A percentile compares a stretch with the other conserved stretches of the same genome.
These are phyloP conservation scores for Phaeomoniella chlamydospora DNA, from an alignment of 2,329 filamentous ascomycete species.

Conservation along the genomic window DNA sequence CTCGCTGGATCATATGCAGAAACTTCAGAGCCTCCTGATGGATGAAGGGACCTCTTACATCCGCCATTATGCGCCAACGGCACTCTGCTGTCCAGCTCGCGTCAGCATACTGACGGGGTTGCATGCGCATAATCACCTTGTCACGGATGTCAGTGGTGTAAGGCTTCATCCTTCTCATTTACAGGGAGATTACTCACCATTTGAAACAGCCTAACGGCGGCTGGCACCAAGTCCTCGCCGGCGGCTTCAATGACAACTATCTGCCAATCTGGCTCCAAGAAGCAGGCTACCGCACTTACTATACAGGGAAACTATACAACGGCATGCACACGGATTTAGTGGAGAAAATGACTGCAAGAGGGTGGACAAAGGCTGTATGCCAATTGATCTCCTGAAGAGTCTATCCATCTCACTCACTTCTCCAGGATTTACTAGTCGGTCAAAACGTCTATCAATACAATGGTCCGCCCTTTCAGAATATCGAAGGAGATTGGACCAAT, in stretches of 20 bases:
- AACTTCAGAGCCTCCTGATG: constrained; percentile 39
- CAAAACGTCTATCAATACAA: constrained; percentile 54
- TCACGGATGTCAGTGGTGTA: constrained; percentile 36
- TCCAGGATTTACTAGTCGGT: constrained; percentile 36
- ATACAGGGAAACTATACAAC: constrained; percentile 54
- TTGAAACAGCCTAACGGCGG: too few relatives aligned
- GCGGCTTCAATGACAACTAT: constrained; percentile 53
- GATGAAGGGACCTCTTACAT: constrained; percentile 44
- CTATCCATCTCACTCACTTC: too few relatives aligned
- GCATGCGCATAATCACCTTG: constrained; percentile 56
- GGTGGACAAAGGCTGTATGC: too few relatives aligned
- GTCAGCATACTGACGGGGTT: constrained; percentile 52
- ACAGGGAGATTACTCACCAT: neutral
- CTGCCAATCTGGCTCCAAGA: constrained; percentile 57
- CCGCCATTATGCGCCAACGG: constrained; percentile 52
- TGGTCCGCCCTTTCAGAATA: constrained; percentile 45
- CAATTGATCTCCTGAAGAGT: too few relatives aligned
- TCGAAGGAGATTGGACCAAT: too few relatives aligned
- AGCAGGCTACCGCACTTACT: constrained; percentile 57
- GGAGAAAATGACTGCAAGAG: too few relatives aligned
- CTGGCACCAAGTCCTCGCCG: constrained; percentile 51
- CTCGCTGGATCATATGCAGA: constrained; percentile 46
- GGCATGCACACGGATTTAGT: constrained; percentile 43
- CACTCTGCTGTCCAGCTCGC: constrained; percentile 53
- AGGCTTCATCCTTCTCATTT: neutral